phyloP scores from a whole-genome alignment of 2,329 filamentous ascomycete genomes.

The Aspergillus texensis region DNA sequence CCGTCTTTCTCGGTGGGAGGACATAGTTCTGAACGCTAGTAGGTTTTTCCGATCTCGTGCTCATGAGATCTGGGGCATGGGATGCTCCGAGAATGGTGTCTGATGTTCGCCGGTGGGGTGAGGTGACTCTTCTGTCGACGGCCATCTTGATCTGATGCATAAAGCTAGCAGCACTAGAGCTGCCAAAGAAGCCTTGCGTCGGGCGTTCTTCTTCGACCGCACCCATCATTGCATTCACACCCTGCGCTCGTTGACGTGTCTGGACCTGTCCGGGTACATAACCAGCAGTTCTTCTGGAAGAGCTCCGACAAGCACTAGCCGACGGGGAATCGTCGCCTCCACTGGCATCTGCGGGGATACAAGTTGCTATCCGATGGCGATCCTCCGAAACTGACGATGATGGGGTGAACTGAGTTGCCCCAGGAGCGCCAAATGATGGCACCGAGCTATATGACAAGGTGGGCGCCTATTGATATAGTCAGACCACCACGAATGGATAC shows the following conservation, averaged over 20 bases:
- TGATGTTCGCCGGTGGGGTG: slow-evolving; percentile 23
- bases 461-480: not conserved
- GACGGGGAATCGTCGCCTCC: slow-evolving; percentile 6
- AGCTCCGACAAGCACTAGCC: slow-evolving; percentile 4
- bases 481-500: not conserved
- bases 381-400: not conserved
- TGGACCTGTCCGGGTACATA: not conserved
- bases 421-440: not conserved
- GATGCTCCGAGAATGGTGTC: slow-evolving; percentile 18
- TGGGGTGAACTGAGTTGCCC: not conserved
- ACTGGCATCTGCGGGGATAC: not conserved
- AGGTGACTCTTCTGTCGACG: slow-evolving; percentile 38
- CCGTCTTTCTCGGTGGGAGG: slow-evolving; percentile 49
- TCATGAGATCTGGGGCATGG: slow-evolving; percentile 23
- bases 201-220: slow-evolving; percentile 46
- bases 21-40: slow-evolving; percentile 37
- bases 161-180: slow-evolving; percentile 52
- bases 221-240: slow-evolving; percentile 51
- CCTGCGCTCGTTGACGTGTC: slow-evolving; percentile 21
- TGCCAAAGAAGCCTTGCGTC: slow-evolving; percentile 51
- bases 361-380: not conserved
- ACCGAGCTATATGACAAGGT: slow-evolving; percentile 5
- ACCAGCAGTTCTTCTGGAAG: not conserved
- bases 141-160: slow-evolving; percentile 51
- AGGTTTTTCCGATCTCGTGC: slow-evolving; percentile 19